Percentiles rank a stretch among this genome's conserved stretches.
phyloP scores from a whole-genome alignment of 2,329 filamentous ascomycete species.

The Ramichloridium luteum region DNA sequence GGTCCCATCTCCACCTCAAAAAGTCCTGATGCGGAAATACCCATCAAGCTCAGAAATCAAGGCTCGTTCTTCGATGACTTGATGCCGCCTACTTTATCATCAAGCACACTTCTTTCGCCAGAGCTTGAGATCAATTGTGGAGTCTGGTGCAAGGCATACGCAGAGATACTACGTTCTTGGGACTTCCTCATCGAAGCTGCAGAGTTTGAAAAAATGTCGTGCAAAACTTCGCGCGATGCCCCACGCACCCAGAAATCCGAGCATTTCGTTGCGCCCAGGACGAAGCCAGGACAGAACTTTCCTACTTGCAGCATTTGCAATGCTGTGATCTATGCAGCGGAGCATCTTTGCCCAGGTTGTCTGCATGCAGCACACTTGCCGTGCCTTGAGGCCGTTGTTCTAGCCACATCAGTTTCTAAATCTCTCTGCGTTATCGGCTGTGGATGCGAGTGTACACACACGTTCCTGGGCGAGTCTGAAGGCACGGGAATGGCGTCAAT shows the following conservation, averaged over 20 bases:
- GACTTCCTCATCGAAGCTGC: slow-evolving; percentile 41
- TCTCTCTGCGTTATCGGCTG: slow-evolving; percentile 22
- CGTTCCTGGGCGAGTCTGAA: background rate
- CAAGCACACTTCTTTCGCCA: slow-evolving; percentile 38
- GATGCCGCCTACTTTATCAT: slow-evolving; percentile 29
- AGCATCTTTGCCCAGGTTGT: slow-evolving; percentile 22
- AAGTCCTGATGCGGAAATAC: slow-evolving; percentile 28
- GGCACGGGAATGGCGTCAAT: too few relatives aligned
- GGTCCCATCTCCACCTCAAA: slow-evolving; percentile 21
- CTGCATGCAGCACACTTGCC: slow-evolving; percentile 19
- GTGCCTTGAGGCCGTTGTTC: slow-evolving; percentile 14
- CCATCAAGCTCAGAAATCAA: slow-evolving; percentile 44
- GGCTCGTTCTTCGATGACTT: slow-evolving; percentile 42
- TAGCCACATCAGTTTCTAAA: slow-evolving; percentile 6
- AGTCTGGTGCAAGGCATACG: slow-evolving; percentile 45
- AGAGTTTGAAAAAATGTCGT: slow-evolving; percentile 47
- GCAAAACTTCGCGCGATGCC: slow-evolving; percentile 9
- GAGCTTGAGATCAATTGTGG: slow-evolving; percentile 36
- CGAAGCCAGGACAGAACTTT: background rate
- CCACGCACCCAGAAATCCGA: background rate
- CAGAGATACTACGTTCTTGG: slow-evolving; percentile 48
- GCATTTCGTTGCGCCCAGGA: background rate
- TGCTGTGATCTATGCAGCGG: slow-evolving; percentile 14
- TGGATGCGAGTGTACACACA: slow-evolving; percentile 19
- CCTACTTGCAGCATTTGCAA: slow-evolving; percentile 20